Evolutionary conservation across 129 eudicot species (phyloP).

Genomic region (Cynara cardunculus): DNA sequence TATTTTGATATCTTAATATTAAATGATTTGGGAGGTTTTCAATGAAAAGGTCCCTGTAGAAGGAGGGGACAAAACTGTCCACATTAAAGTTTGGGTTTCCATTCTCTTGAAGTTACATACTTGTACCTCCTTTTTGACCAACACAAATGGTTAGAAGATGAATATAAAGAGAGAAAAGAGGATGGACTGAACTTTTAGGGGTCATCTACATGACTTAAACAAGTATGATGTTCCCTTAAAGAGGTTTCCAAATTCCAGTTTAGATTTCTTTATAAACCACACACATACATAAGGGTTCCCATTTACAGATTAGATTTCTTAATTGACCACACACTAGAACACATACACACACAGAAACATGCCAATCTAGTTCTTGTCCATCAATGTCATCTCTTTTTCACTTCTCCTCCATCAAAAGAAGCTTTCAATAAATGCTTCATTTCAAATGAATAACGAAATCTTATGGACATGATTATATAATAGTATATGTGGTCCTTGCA

Average conservation of each 20-base stretch:
- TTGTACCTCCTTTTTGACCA: constrained; percentile 4
- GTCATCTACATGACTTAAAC: neutral
- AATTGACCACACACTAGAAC: constrained; percentile 21
- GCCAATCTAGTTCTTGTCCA: constrained; percentile 17
- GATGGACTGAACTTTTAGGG: neutral
- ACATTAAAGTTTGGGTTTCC: constrained; percentile 29
- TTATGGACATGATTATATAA: neutral
- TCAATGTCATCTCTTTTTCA: constrained; percentile 6
- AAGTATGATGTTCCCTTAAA: constrained; percentile 34
- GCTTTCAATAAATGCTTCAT: constrained; percentile 18
- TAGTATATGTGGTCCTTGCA: neutral
- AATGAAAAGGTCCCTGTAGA: constrained; percentile 9
- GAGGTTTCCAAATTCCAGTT: constrained; percentile 8
- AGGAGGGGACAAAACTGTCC: constrained; percentile 31
- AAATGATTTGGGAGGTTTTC: constrained; percentile 8
- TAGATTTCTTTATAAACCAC: constrained; percentile 18
- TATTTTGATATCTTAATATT: neutral
- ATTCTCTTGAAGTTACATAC: constrained; percentile 31
- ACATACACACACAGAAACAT: constrained; percentile 3
- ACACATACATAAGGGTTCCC: constrained; percentile 10
- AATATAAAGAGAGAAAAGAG: constrained; percentile 7
- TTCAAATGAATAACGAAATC: neutral
- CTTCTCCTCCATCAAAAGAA: constrained; percentile 10
- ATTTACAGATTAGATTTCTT: constrained; percentile 15
- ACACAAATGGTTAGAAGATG: constrained; percentile 19